phyloP scores from a whole-genome alignment of 2,329 filamentous ascomycete genomes.

The Zasmidium cellare region DNA sequence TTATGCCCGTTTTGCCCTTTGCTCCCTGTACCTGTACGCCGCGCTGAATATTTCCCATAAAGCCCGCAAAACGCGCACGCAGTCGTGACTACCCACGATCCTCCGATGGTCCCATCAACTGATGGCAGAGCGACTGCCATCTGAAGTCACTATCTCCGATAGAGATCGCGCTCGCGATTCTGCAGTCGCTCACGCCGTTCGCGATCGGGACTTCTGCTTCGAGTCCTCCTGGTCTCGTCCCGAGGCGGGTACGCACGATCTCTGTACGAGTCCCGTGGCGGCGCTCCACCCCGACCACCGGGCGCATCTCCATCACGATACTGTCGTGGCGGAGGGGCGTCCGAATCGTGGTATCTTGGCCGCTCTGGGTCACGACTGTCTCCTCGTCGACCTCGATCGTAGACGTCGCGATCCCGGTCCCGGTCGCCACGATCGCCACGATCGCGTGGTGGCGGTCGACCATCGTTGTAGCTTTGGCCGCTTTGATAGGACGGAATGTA shows the following conservation, averaged over 20 bases:
- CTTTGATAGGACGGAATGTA: slow-evolving; percentile 47
- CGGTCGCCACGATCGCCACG: neutral
- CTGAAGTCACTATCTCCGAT: slow-evolving; percentile 12
- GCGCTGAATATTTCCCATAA: neutral
- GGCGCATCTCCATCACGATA: slow-evolving; percentile 23
- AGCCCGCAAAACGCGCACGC: too few relatives aligned
- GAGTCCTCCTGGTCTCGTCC: slow-evolving; percentile 30
- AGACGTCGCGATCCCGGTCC: slow-evolving; percentile 18
- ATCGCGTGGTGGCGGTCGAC: slow-evolving; percentile 17
- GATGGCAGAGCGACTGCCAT: neutral
- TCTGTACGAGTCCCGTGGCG: slow-evolving; percentile 19
- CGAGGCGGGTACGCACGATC: slow-evolving; percentile 23
- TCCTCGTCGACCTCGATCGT: slow-evolving; percentile 20
- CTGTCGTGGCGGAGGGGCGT: slow-evolving; percentile 22
- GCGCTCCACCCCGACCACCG: slow-evolving; percentile 6
- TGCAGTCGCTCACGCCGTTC: slow-evolving; percentile 34
- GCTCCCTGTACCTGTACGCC: too few relatives aligned
- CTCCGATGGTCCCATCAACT: too few relatives aligned
- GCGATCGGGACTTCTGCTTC: slow-evolving; percentile 32
- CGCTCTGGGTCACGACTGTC: slow-evolving; percentile 21
- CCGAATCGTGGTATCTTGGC: slow-evolving; percentile 25
- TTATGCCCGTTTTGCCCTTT: neutral
- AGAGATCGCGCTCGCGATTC: slow-evolving; percentile 38
- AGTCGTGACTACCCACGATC: too few relatives aligned
- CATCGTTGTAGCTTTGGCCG: slow-evolving; percentile 10